Evolutionary conservation across 2,329 filamentous ascomycete species (phyloP).

Genomic region (Tympanopsis confertula): DNA sequence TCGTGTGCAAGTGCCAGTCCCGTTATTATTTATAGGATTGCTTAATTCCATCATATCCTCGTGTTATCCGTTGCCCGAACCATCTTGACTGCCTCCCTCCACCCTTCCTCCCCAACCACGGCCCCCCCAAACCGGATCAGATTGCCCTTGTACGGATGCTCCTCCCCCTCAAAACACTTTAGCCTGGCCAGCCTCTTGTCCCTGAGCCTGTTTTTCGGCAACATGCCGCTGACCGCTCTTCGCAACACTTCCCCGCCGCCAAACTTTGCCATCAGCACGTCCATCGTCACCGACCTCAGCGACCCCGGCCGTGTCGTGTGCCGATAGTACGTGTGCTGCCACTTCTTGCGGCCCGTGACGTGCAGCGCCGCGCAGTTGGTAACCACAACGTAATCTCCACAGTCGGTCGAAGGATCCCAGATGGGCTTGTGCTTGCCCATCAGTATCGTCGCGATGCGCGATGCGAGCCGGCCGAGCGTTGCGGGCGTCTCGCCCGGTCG

Average conservation of each 20-base stretch:
- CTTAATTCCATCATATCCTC: slow-evolving; percentile 21
- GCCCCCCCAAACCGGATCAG: slow-evolving; percentile 61
- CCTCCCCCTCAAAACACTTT: slow-evolving; percentile 90
- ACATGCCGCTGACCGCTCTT: slow-evolving; percentile 89
- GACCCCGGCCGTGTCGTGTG: slow-evolving; percentile 85
- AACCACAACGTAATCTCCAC: slow-evolving; percentile 96
- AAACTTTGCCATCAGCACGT: slow-evolving; percentile 85
- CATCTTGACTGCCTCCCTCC: slow-evolving; percentile 36
- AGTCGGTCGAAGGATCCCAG: slow-evolving; percentile 93
- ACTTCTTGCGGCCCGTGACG: slow-evolving; percentile 81
- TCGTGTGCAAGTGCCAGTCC: too few species aligned
- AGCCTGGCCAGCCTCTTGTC: slow-evolving; percentile 78
- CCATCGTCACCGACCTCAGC: slow-evolving; percentile 84
- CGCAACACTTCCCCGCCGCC: slow-evolving; percentile 84
- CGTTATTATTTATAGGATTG: too few species aligned
- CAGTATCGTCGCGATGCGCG: slow-evolving; percentile 71
- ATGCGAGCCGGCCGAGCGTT: slow-evolving; percentile 80
- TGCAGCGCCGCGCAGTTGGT: slow-evolving; percentile 78
- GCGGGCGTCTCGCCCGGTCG: slow-evolving; percentile 43
- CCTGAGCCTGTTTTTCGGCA: slow-evolving; percentile 89
- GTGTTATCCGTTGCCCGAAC: slow-evolving; percentile 35
- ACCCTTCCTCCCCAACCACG: slow-evolving; percentile 38
- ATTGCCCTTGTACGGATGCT: slow-evolving; percentile 86
- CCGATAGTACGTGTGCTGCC: slow-evolving; percentile 90
- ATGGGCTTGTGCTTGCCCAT: slow-evolving; percentile 99